A percentile compares a stretch with the other conserved stretches of the same genome.
Conservation (phyloP, 331 rosid species). For the Dryas integrifolia region DNA sequence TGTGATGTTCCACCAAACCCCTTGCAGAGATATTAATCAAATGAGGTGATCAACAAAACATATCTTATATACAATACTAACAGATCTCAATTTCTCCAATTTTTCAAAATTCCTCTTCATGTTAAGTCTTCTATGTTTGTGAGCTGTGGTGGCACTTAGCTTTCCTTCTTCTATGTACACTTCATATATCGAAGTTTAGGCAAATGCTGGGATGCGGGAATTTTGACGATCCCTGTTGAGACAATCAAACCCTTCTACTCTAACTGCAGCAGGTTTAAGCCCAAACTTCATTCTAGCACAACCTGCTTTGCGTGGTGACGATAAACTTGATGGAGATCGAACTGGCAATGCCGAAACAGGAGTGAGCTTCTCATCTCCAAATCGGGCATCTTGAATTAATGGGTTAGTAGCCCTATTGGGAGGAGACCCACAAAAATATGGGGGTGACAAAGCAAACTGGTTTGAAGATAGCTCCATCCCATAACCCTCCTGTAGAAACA, state of each 20-base stretch:
- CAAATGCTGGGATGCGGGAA: slow-evolving; percentile 79
- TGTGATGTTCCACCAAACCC: slow-evolving; percentile 35
- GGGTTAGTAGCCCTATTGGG: slow-evolving; percentile 78
- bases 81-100: slow-evolving; percentile 26
- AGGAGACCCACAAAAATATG: slow-evolving; percentile 79
- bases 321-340: slow-evolving; percentile 55
- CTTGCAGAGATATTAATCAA: slow-evolving; percentile 35
- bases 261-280: slow-evolving; percentile 73
- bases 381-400: slow-evolving; percentile 63
- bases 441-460: slow-evolving; percentile 72
- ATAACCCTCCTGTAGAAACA: slow-evolving; percentile 48
- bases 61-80: slow-evolving; percentile 32
- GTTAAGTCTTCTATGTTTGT: slow-evolving; percentile 35
- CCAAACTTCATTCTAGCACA: slow-evolving; percentile 69
- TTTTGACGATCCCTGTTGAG: slow-evolving; percentile 79
- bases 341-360: slow-evolving; percentile 30
- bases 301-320: slow-evolving; percentile 65
- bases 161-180: slow-evolving; percentile 67
- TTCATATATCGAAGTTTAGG: slow-evolving; percentile 49
- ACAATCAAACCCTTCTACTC: slow-evolving; percentile 93
- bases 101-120: slow-evolving; percentile 33
- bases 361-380: slow-evolving; percentile 49
- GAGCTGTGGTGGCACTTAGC: slow-evolving; percentile 43
- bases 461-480: slow-evolving; percentile 48
- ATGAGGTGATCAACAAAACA: slow-evolving; percentile 17